These are phyloP conservation scores for Colletotrichum kahawae DNA, from an alignment of 2,329 filamentous ascomycete species.

Conservation along the genomic window DNA sequence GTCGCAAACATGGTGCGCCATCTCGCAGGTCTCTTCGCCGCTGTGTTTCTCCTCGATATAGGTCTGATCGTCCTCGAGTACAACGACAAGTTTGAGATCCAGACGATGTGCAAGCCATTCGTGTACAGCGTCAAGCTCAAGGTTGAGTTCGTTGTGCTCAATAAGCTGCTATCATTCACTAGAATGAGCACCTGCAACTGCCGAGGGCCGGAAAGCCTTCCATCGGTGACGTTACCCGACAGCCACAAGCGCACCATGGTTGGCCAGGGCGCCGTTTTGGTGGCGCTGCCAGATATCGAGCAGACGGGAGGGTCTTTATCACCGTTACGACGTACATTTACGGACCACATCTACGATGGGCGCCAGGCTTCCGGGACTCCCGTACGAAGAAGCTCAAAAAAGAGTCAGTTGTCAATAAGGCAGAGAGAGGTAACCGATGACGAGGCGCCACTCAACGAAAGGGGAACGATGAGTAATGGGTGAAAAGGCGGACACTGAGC, in stretches of 20 bases:
- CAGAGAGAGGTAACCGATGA: background rate
- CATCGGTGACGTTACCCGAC: background rate
- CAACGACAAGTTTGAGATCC: slow-evolving; percentile 22
- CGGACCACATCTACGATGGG: background rate
- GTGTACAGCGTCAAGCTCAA: slow-evolving; percentile 42
- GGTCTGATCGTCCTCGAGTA: slow-evolving; percentile 25
- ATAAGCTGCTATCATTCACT: slow-evolving; percentile 28
- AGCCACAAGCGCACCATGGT: background rate
- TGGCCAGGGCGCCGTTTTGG: background rate
- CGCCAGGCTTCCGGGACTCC: background rate
- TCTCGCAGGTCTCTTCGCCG: slow-evolving; percentile 39
- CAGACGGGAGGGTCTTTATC: slow-evolving; percentile 7
- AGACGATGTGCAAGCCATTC: slow-evolving; percentile 26
- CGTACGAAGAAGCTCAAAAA: background rate
- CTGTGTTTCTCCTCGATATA: slow-evolving; percentile 41
- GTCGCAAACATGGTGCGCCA: slow-evolving; percentile 34
- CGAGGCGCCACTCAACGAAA: background rate
- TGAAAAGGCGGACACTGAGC: background rate
- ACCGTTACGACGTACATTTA: background rate
- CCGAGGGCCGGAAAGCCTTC: background rate
- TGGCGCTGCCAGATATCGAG: background rate
- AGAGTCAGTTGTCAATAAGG: background rate
- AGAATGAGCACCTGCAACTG: slow-evolving; percentile 19
- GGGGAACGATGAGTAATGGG: background rate
- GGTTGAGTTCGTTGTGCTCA: slow-evolving; percentile 39